phyloP scores from a whole-genome alignment of 148 eudicot genomes.

The Mesembryanthemum crystallinum region DNA sequence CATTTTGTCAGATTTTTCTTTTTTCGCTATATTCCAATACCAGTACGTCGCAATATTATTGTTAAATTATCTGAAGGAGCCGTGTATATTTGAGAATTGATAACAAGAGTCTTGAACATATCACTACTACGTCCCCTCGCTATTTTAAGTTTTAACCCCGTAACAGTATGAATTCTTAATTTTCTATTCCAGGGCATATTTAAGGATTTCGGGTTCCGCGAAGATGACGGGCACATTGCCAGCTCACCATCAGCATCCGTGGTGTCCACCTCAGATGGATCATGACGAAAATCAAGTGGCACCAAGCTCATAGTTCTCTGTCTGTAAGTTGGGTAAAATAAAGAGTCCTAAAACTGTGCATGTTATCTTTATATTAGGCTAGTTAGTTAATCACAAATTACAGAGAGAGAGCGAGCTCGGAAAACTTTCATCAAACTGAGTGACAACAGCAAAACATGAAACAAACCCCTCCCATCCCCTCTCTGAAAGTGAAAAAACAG shows the following conservation, averaged over 20 bases:
- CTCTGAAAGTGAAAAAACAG: not conserved
- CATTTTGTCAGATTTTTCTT: not conserved
- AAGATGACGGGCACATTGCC: slow-evolving; percentile 20
- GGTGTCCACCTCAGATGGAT: too few species aligned
- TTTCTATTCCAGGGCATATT: slow-evolving; percentile 55
- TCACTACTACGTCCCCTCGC: not conserved
- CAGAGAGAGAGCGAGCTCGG: not conserved
- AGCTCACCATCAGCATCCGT: slow-evolving; percentile 28
- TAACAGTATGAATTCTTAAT: not conserved
- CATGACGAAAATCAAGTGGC: slow-evolving; percentile 25
- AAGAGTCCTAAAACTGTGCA: slow-evolving; percentile 3
- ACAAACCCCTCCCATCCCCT: not conserved
- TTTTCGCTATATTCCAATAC: not conserved
- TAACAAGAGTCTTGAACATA: not conserved
- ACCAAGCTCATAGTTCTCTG: slow-evolving; percentile 6
- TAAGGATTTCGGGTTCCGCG: slow-evolving; percentile 54
- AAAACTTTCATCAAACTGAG: too few species aligned
- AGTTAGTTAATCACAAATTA: too few species aligned
- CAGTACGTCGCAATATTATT: not conserved
- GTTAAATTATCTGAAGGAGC: not conserved
- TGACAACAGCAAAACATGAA: slow-evolving; percentile 1
- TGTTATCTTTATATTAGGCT: not conserved
- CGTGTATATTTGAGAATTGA: not conserved
- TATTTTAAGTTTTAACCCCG: not conserved
- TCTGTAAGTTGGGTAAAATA: slow-evolving; percentile 20